Base-by-base conservation (phyloP, 2,329 filamentous ascomycete species). In the Fusarium chaquense region DNA sequence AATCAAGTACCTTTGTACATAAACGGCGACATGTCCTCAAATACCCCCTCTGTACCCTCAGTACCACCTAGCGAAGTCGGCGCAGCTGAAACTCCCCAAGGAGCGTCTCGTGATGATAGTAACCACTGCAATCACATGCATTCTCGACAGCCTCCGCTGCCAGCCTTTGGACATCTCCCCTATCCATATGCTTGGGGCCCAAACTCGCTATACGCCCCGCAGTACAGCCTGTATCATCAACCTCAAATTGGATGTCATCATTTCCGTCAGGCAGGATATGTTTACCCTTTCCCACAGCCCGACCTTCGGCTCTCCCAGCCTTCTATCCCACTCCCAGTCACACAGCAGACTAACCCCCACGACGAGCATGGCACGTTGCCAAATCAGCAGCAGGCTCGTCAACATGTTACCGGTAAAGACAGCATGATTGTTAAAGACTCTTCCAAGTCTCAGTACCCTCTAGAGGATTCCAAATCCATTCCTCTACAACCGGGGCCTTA, bases 371-470 rank as follows among this genome's bases (percentile, higher is more conserved):
- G 2, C 4, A 20, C 7, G 28, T 11, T 18, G 15, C 13, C 47
- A 12, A 4, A 16, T 24, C 22, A 1, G 12, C 47, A 3, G 5
- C 16, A 7, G 8, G 18, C 8, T 50, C 6, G 2, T 4, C 22
- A 24, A 36, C 8, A 38, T 3, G 0, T 1, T 4, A 26, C 18
- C 20, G n/a, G 12, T 2, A 36, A 24, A 12, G 4, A 20, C 1
- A 18, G n/a, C 18, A 15, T n/a, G 13, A 38, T 33, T 28, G 13
- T 18, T 7, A 13, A 38, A 28, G 2, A 16, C 20, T 1, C 24
- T 28, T 9, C 24, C 1, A 18, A 51, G 18, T 28, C 47, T 28
- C 18, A 38, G 18, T 18, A 0, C 6, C 33, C 18, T 20, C 22
- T 15, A 35, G n/a, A 35, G 11, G 12, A 26, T 3, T 51, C 28